A percentile compares a stretch with the other conserved stretches of the same genome.
These are phyloP conservation scores for Sclerotinia subarctica DNA, from an alignment of 2,329 filamentous ascomycete species.

Conservation along the genomic window DNA sequence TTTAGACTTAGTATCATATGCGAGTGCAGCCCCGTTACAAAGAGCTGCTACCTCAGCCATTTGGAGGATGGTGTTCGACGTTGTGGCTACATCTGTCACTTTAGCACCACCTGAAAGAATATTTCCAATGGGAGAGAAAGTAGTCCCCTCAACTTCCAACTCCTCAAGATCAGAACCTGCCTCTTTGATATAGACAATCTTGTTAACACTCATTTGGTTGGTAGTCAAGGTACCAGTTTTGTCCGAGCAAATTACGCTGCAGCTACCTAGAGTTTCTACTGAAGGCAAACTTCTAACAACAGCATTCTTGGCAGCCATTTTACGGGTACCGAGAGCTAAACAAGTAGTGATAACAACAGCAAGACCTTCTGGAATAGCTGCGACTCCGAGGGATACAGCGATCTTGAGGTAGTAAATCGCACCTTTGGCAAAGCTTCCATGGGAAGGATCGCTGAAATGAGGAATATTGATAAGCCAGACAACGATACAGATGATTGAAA, in stretches of 20 bases:
- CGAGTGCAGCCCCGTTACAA: slow-evolving; percentile 84
- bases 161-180: slow-evolving; percentile 74
- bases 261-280: slow-evolving; percentile 96
- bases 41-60: slow-evolving; percentile 70
- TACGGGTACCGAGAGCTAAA: slow-evolving; percentile 89
- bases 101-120: slow-evolving; percentile 67
- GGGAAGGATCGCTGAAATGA: slow-evolving; percentile 92
- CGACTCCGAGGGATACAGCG: slow-evolving; percentile 94
- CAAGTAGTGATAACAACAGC: slow-evolving; percentile 99
- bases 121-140: slow-evolving; percentile 78
- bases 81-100: slow-evolving; percentile 64
- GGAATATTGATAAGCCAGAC: slow-evolving; percentile 99
- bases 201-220: slow-evolving; percentile 98
- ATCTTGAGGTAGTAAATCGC: slow-evolving; percentile 99
- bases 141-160: slow-evolving; percentile 87
- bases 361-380: slow-evolving; percentile 94
- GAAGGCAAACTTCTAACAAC: slow-evolving; percentile 95
- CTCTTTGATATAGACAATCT: slow-evolving; percentile 78
- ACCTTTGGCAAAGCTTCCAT: slow-evolving; percentile 92
- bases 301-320: slow-evolving; percentile 98
- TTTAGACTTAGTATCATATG: slow-evolving; percentile 73
- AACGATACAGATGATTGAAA: slow-evolving; percentile 91
- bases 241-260: slow-evolving; percentile 98
- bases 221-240: slow-evolving; percentile 98
- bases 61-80: slow-evolving; percentile 74